Base-by-base conservation (phyloP, 352 stramenopile species). In the Pythium myriotylum region DNA sequence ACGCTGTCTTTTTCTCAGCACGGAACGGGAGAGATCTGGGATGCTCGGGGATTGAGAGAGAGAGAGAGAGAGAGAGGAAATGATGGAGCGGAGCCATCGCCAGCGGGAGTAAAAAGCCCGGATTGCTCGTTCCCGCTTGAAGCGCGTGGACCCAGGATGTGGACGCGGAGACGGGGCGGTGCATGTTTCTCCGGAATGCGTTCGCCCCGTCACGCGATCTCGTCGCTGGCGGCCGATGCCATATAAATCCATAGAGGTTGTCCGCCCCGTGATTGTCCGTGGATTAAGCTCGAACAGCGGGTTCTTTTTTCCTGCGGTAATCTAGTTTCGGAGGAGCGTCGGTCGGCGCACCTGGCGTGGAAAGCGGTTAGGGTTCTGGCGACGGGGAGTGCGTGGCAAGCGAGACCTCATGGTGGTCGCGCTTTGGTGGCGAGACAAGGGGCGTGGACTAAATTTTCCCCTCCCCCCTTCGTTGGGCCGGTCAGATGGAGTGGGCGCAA, bases 311-410 rank as follows among this genome's bases (percentile, higher is more conserved):
- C 17, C 17, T n/a, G 12, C 16, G 4, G 13, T 47, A 43, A 54
- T 62, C 32, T 26, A 52, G 60, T 67, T 40, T 53, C 14, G 42
- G 58, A 61, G 59, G 43, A n/a, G n/a, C n/a, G n/a, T n/a, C 37
- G 5, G n/a, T 17, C 6, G 19, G n/a, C 16, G 10, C 42, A 62
- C n/a, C 54, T 56, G 46, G 46, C 37, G 49, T 50, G 4, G 14
- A 17, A 24, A 41, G 40, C 14, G 59, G 23, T 3, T 61, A 61
- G 59, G 59, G 41, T 53, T 57, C 51, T 61, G 60, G 51, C 49
- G 59, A 66, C 59, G 24, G n/a, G 24, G 49, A 51, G 59, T 67
- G 59, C 59, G 59, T 67, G 59, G 59, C 59, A 42, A 41, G 33
- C 42, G 52, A 49, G 19, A 43, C 16, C 42, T 29, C 42, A 43